Evolutionary conservation across 306 rosid genomes (phyloP), one percentile per base, ranked within the genome.

Genomic region (Sphenostylis stenocarpa): DNA sequence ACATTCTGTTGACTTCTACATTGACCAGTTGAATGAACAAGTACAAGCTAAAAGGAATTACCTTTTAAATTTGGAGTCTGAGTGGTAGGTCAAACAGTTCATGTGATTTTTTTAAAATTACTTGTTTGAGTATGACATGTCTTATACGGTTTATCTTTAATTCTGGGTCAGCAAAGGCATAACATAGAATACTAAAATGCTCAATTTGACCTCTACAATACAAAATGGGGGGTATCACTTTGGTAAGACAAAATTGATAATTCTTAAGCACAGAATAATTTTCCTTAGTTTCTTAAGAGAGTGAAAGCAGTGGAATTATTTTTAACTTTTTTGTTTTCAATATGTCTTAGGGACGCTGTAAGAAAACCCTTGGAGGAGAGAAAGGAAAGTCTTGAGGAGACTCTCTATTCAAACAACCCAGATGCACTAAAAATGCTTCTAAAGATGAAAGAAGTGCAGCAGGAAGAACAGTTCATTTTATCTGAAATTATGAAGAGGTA

Each of bases 301-400:
- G 36, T 47, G 72, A 13, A 28, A 53, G 16, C 17, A 1, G 10
- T 70, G 62, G 53, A 66, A 65, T 49, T 7, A 9, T 47, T 80
- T 34, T 82, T 58, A 11, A 60, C 51, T 75, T 79, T 33, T 39
- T 39, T 41, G 75, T 31, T 47, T 60, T 77, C 64, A 67, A 73
- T 72, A 52, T 80, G 58, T 77, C 41, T 6, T 89, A 95, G 99
- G 99, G 91, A 87, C 65, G 81, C 76, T 70, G 81, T 75, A 65
- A 87, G 81, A 83, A 85, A 81, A 84, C 82, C 82, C 52, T 75
- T 89, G 87, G 97, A 88, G 87, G 90, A 84, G 87, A 91, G 80
- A 79, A 92, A 79, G 84, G 77, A 38, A 77, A 78, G 55, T 87
- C 93, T 92, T 68, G 85, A 85, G 85, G 89, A 86, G 51, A 80